Base-by-base conservation (phyloP, 177 flowering plant genomes). In the Vitis hybrid region DNA sequence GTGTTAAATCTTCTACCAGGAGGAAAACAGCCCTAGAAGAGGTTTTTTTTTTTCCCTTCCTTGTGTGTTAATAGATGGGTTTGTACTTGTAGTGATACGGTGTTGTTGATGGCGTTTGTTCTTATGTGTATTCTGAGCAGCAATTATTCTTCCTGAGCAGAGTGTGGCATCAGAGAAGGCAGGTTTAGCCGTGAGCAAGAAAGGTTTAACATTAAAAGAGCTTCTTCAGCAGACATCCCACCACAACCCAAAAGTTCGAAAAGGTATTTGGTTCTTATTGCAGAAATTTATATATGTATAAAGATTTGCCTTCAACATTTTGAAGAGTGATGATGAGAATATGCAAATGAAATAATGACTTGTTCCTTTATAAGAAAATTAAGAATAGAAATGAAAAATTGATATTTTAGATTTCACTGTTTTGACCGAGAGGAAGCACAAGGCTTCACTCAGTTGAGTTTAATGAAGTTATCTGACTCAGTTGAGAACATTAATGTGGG, bases 151-250 rank as follows among this genome's bases (percentile, higher is more conserved):
- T 55, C 98, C 96, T 14, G 98, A 95, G 78, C 99, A 95, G 74
- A 93, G 97, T 75, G 81, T 95, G 67, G 98, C 89, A 18, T 72
- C 98, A 8, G 94, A 95, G 62, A 93, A 85, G 79, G 78, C 73
- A 6, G 97, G 98, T 16, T 74, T 89, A 64, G 93, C 97, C 11
- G 81, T 86, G 68, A 95, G 87, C 81, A 87, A 78, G 75, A 93
- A 88, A 74, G 98, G 98, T 30, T 76, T 91, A 84, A 90, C 98
- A n/a, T 81, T 93, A 73, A 91, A 89, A 67, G 99, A 93, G 81
- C 91, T 95, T 61, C 92, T 95, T 68, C 94, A 90, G 74, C 97
- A 93, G 65, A 89, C 98, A 66, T 89, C 96, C 32, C 99, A 95
- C 83, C 85, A 90, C 78, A 95, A 88, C 76, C 71, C 87, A 2